Evolutionary conservation across 2,329 filamentous ascomycete species (phyloP).

Genomic region (Nemania serpens): DNA sequence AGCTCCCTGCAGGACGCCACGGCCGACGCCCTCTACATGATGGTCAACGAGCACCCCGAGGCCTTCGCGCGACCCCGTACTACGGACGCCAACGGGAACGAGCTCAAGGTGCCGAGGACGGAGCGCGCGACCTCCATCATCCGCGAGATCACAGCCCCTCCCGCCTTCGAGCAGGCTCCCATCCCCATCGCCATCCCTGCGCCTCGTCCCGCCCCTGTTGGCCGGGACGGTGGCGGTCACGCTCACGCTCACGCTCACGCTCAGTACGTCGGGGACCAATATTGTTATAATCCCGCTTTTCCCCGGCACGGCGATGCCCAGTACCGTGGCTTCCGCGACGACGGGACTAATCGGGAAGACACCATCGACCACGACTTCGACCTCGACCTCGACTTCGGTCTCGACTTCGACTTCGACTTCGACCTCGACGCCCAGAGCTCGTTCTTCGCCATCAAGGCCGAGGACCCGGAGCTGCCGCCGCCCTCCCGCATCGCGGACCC

Average conservation of each 20-base stretch:
- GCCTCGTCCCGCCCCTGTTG: too few species aligned
- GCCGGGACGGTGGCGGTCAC: too few species aligned
- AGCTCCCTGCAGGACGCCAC: constrained; percentile 15
- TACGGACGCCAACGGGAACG: neutral
- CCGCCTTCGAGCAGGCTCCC: neutral
- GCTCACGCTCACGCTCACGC: too few species aligned
- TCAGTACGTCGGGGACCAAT: too few species aligned
- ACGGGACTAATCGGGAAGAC: too few species aligned
- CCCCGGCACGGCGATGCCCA: too few species aligned
- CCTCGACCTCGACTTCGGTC: neutral
- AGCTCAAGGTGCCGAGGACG: neutral
- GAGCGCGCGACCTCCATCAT: neutral
- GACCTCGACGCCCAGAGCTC: neutral
- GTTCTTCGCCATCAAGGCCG: constrained; percentile 11
- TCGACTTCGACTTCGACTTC: neutral
- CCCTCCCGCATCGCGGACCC: neutral
- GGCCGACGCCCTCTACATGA: constrained; percentile 11
- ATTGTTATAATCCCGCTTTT: too few species aligned
- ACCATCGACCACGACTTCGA: too few species aligned
- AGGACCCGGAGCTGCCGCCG: neutral
- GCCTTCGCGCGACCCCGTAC: constrained; percentile 5
- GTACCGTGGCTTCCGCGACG: too few species aligned
- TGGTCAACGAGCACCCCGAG: constrained; percentile 22
- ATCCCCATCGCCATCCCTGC: neutral
- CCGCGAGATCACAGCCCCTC: neutral